These are phyloP conservation scores for Fagopyrum homotropicum DNA, from an alignment of 148 eudicot species.

Conservation along the genomic window DNA sequence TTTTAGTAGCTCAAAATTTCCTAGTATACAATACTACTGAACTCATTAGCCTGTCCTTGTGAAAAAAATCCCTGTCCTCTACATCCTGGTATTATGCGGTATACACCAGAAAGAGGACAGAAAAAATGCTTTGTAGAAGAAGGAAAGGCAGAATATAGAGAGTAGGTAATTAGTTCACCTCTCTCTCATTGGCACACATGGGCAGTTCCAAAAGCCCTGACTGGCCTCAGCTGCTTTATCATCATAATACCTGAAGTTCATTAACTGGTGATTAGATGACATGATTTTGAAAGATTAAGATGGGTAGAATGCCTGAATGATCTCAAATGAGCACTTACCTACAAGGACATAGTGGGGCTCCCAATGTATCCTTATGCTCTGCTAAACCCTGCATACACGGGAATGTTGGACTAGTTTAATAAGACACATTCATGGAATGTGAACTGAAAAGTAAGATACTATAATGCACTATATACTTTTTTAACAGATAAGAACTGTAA, in stretches of 20 bases:
- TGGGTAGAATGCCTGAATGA: conserved; percentile 5
- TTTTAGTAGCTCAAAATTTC: background rate
- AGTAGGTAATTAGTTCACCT: conserved; percentile 35
- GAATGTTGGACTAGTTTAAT: background rate
- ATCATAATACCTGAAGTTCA: conserved; percentile 72
- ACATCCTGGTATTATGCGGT: background rate
- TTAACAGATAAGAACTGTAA: background rate
- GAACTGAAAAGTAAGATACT: background rate
- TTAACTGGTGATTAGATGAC: background rate
- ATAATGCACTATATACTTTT: background rate
- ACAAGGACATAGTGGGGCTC: conserved; percentile 97
- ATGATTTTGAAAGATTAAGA: background rate
- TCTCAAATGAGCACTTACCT: conserved; percentile 36
- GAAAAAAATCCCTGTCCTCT: background rate
- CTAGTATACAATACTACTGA: background rate
- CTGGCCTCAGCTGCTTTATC: conserved; percentile 88
- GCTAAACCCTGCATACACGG: conserved; percentile 67
- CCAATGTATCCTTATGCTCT: conserved; percentile 88
- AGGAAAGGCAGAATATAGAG: background rate
- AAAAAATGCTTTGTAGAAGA: background rate
- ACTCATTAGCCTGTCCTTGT: background rate
- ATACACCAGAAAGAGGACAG: background rate
- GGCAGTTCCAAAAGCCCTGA: conserved; percentile 98
- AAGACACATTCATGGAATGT: background rate
- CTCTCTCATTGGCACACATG: conserved; percentile 99